Evolutionary conservation across 2,329 filamentous ascomycete species (phyloP), one percentile per base, ranked within the genome.

Genomic region (Paradendryphiella salina): DNA sequence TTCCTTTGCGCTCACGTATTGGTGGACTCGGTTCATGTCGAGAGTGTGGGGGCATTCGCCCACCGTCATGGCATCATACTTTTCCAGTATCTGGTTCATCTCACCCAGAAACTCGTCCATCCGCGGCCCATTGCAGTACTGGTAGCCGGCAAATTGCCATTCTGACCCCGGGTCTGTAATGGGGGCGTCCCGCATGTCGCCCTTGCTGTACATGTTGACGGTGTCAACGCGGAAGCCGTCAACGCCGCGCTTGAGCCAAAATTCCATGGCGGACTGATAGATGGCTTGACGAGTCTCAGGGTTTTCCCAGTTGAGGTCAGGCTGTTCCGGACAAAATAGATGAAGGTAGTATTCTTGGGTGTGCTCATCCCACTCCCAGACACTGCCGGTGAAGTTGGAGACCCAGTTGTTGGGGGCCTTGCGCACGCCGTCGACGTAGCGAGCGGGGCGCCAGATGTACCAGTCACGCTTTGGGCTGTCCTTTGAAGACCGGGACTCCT

Each of bases 301-400:
- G 50, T 86, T 88, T 65, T 92, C 87, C 88, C 89, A 94, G 73
- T 94, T 94, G n/a, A 94, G 78, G 61, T 94, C 90, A 0, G 90
- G 89, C 68, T 93, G 89, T 57, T 89, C 84, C 4, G 81, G 81
- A 5, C 86, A 84, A 69, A 90, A 95, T 9, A 94, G 79, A 54
- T 88, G 85, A 0, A 92, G 81, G 63, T 90, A 92, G 70, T 90
- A 92, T 71, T 92, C 39, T 80, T 68, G 78, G 0, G 87, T 89
- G n/a, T 73, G 67, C 58, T 88, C 84, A 61, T 91, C 88, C 76
- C 83, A 92, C 52, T 85, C 77, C 88, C 87, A 90, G 0, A 80
- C 79, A 52, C 77, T 83, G 45, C 81, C 81, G n/a, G 70, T 71
- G 84, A 88, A 74, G 79, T 83, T 75, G 72, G 81, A 59, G 73